A percentile compares a stretch with the other conserved stretches of the same genome.
Conservation (phyloP, 257 asterid species). For the Solanum tacnaense region DNA sequence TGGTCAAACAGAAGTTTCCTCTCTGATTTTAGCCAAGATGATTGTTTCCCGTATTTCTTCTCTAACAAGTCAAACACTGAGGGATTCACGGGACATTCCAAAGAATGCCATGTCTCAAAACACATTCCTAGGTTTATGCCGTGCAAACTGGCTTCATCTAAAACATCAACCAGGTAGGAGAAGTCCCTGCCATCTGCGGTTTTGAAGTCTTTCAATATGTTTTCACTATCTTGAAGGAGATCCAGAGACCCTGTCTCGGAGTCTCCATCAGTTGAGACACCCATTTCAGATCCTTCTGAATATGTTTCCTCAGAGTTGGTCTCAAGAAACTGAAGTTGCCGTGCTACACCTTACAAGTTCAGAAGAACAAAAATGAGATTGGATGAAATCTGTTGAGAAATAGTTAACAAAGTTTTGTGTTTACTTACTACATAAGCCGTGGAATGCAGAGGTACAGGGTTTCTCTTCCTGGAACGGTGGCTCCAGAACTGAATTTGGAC, state of each 20-base stretch:
- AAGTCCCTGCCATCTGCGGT: constrained; percentile 40
- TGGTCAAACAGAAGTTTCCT: constrained; percentile 60
- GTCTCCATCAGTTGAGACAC: constrained; percentile 51
- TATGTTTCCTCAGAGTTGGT: constrained; percentile 33
- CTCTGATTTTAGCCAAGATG: constrained; percentile 48
- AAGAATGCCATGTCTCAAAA: constrained; percentile 31
- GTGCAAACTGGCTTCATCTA: constrained; percentile 45
- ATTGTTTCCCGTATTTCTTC: constrained; percentile 57
- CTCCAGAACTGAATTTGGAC: constrained; percentile 67
- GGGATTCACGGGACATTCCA: constrained; percentile 40
- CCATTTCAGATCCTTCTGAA: constrained; percentile 58
- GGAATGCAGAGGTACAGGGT: constrained; percentile 9
- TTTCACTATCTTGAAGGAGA: constrained; percentile 13
- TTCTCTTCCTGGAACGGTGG: constrained; percentile 19
- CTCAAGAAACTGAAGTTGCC: constrained; percentile 38
- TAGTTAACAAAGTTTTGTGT: not conserved
- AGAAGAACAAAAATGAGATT: not conserved
- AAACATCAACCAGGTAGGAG: constrained; percentile 66
- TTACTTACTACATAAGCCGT: constrained; percentile 19
- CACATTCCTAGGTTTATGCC: constrained; percentile 21
- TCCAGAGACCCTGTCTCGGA: constrained; percentile 15
- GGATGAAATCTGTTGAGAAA: not conserved
- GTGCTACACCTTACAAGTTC: constrained; percentile 31
- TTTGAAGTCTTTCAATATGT: constrained; percentile 25
- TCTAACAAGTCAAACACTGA: constrained; percentile 43